Conservation (phyloP, 2,329 filamentous ascomycete species). For the Capronia coronata region DNA sequence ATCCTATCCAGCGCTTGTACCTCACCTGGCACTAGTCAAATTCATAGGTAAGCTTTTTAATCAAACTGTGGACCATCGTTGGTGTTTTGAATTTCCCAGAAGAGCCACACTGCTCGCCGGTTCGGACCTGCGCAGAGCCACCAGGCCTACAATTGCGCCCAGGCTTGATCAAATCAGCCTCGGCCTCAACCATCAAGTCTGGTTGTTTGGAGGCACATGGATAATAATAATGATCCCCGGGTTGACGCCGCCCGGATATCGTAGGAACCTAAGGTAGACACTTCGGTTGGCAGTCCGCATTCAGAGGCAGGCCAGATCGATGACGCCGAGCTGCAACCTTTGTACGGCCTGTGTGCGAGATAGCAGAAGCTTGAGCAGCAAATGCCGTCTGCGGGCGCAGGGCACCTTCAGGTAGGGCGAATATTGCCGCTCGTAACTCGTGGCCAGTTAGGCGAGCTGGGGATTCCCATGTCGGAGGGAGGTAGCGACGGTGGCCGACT, state of each 20-base stretch:
- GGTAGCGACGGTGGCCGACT: conserved; percentile 14
- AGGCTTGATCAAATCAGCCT: conserved; percentile 15
- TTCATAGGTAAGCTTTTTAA: conserved; percentile 23
- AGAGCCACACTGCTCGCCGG: conserved; percentile 10
- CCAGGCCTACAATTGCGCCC: conserved; percentile 11
- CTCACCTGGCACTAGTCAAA: conserved; percentile 26
- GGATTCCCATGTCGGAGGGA: conserved; percentile 20
- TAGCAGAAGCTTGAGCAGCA: conserved; percentile 2
- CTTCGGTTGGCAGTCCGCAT: neutral
- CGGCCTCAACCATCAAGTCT: conserved; percentile 7
- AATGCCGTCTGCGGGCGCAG: neutral
- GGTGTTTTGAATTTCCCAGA: conserved; percentile 25
- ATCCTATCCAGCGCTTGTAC: conserved; percentile 18
- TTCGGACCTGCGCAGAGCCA: conserved; percentile 9
- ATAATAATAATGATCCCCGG: conserved; percentile 20
- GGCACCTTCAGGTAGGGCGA: neutral
- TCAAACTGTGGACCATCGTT: conserved; percentile 21
- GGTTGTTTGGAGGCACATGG: conserved; percentile 10
- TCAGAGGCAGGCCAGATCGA: conserved; percentile 9
- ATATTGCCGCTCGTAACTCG: neutral
- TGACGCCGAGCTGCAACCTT: conserved; percentile 13
- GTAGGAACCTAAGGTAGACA: neutral
- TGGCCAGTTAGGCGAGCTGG: conserved; percentile 12
- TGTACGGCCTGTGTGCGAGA: conserved; percentile 4
- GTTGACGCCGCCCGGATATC: conserved; percentile 10